These are phyloP conservation scores for Lipomyces starkeyi DNA, from an alignment of 805 yeast species.

Conservation along the genomic window DNA sequence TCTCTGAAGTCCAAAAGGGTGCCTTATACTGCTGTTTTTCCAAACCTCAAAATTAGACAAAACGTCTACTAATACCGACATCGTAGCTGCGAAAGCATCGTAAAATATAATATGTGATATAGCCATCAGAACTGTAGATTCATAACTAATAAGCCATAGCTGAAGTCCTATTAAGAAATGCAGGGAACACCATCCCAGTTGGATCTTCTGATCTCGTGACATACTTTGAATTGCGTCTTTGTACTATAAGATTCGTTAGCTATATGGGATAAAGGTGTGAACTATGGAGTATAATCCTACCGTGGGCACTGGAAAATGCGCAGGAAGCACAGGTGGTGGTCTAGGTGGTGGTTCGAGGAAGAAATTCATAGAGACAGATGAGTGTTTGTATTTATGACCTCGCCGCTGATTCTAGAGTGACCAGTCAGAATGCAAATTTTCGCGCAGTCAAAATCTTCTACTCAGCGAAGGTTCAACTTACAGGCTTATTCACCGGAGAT, in stretches of 20 bases:
- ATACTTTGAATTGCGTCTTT: slow-evolving; percentile 68
- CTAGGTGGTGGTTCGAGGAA: slow-evolving; percentile 88
- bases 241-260: slow-evolving; percentile 39
- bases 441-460: not conserved
- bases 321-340: slow-evolving; percentile 67
- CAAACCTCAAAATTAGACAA: slow-evolving; percentile 93
- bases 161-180: slow-evolving; percentile 63
- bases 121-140: slow-evolving; percentile 66
- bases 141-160: slow-evolving; percentile 65
- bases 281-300: slow-evolving; percentile 39
- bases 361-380: slow-evolving; percentile 93
- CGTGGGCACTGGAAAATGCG: slow-evolving; percentile 75
- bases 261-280: not conserved
- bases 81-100: slow-evolving; percentile 78
- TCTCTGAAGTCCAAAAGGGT: slow-evolving; percentile 94
- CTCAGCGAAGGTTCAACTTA: slow-evolving; percentile 11
- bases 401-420: slow-evolving; percentile 57
- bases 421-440: not conserved
- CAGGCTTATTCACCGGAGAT: slow-evolving; percentile 43
- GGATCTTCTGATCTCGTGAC: slow-evolving; percentile 60
- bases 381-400: slow-evolving; percentile 95
- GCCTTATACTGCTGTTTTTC: slow-evolving; percentile 78
- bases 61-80: slow-evolving; percentile 73
- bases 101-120: slow-evolving; percentile 86
- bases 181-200: slow-evolving; percentile 61